Percentiles rank a stretch among this genome's conserved stretches.
phyloP scores from a whole-genome alignment of 305 asterid species.

The Withania somnifera region DNA sequence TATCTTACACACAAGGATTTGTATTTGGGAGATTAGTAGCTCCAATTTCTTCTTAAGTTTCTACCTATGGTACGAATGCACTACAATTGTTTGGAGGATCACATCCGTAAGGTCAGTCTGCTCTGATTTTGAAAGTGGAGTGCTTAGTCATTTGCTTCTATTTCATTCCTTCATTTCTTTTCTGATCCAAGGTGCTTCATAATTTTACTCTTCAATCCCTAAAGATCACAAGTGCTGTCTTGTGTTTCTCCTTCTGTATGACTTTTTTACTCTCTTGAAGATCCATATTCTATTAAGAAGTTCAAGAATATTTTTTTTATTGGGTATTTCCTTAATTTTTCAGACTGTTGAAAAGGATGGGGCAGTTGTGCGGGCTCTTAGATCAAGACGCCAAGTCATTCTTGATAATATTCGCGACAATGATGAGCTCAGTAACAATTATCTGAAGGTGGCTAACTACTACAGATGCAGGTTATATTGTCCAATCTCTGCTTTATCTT shows the following conservation, averaged over 20 bases:
- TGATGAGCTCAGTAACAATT: slow-evolving; percentile 79
- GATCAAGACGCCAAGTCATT: slow-evolving; percentile 78
- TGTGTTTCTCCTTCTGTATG: slow-evolving; percentile 1
- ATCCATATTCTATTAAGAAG: neutral
- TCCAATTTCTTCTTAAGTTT: neutral
- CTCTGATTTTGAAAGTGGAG: neutral
- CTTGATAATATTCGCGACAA: slow-evolving; percentile 96
- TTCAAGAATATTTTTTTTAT: neutral
- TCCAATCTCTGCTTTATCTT: slow-evolving; percentile 1
- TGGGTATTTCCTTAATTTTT: slow-evolving; percentile 4
- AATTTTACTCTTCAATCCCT: neutral
- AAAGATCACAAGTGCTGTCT: neutral
- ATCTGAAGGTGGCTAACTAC: slow-evolving; percentile 54
- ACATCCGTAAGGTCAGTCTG: neutral
- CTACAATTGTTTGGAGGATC: neutral
- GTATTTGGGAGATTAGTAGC: neutral
- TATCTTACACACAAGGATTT: neutral
- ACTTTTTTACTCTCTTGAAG: neutral
- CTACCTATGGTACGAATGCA: neutral
- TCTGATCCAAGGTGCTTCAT: neutral
- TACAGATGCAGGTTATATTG: neutral
- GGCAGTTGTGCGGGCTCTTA: slow-evolving; percentile 62
- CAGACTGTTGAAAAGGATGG: slow-evolving; percentile 75
- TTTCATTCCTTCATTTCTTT: neutral
- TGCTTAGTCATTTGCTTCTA: neutral